Evolutionary conservation across 176 grass and related monocot species (phyloP), one percentile per base, ranked within the genome.

Genomic region (Olyra latifolia): DNA sequence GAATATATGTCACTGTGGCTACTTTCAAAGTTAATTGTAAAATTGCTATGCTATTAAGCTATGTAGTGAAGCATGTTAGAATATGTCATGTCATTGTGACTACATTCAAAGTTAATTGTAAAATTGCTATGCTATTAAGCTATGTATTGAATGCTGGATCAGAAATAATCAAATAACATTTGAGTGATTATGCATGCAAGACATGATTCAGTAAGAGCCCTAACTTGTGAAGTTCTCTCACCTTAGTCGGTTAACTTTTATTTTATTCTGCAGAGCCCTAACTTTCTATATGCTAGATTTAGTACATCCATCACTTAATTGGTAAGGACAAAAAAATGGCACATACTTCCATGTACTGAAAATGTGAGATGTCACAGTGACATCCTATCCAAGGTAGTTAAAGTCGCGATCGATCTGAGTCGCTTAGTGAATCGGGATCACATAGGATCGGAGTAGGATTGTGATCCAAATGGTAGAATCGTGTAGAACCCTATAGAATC

Each of bases 91-190:
- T 57, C 16, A 66, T n/a, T 53, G n/a, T 39, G 48, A 28, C 40
- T 64, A 70, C 20, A 81, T 27, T 64, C 8, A 30, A 30, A 15
- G 60, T 88, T 3, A 27, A 74, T 74, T 5, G 2, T n/a, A 63
- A 68, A 22, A n/a, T 56, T 76, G n/a, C 38, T 71, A 70, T n/a
- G n/a, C n/a, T n/a, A n/a, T n/a, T n/a, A n/a, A n/a, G n/a, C n/a
- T 76, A 45, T 11, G 50, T 41, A 84, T 17, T 53, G 23, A 19
- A 42, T 38, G 63, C 7, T 20, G 10, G 42, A 73, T 15, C 5
- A 63, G n/a, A 55, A 83, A 39, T 69, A 75, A 65, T 22, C 15
- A 55, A 83, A 39, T 69, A 75, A 65, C 29, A 84, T 57, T 67
- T 57, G 52, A 65, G 19, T 61, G 25, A 13, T 62, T 74, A 38